Evolutionary conservation across 2,329 filamentous ascomycete genomes (phyloP).

Genomic region (Zymoseptoria tritici): DNA sequence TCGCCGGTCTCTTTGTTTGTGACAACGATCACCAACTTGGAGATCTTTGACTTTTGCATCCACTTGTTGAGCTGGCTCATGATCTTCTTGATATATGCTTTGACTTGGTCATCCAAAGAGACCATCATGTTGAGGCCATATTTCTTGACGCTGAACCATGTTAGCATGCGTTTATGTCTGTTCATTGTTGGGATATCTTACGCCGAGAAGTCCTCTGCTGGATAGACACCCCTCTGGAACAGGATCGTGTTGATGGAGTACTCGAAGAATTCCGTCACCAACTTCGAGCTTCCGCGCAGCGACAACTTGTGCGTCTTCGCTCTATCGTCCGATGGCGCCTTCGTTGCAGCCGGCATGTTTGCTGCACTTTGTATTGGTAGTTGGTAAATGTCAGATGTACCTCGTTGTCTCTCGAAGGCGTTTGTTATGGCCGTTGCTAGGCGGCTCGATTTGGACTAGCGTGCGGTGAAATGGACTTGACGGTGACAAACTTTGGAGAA

Average conservation of each 20-base stretch:
- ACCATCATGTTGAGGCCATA: conserved; percentile 99
- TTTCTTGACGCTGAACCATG: conserved; percentile 68
- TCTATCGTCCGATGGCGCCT: conserved; percentile 47
- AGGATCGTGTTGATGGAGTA: conserved; percentile 97
- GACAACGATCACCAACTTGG: conserved; percentile 92
- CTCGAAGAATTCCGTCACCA: conserved; percentile 84
- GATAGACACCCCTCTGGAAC: conserved; percentile 80
- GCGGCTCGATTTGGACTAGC: neutral
- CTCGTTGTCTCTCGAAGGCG: neutral
- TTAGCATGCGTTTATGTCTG: neutral
- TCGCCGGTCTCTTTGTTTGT: conserved; percentile 96
- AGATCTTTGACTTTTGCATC: conserved; percentile 97
- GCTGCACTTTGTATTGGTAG: conserved; percentile 1
- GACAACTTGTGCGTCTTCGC: conserved; percentile 93
- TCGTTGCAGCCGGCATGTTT: conserved; percentile 13
- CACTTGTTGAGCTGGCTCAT: conserved; percentile 96
- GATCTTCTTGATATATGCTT: conserved; percentile 98
- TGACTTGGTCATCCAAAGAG: conserved; percentile 93
- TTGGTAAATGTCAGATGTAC: neutral
- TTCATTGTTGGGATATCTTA: conserved; percentile 38
- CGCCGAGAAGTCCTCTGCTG: conserved; percentile 93
- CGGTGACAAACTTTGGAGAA: neutral
- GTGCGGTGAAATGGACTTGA: neutral
- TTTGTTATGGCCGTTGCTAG: conserved; percentile 6
- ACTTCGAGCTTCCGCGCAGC: conserved; percentile 58